These are phyloP conservation scores for Elsinoe ampelina DNA, from an alignment of 2,329 filamentous ascomycete species.

Conservation along the genomic window DNA sequence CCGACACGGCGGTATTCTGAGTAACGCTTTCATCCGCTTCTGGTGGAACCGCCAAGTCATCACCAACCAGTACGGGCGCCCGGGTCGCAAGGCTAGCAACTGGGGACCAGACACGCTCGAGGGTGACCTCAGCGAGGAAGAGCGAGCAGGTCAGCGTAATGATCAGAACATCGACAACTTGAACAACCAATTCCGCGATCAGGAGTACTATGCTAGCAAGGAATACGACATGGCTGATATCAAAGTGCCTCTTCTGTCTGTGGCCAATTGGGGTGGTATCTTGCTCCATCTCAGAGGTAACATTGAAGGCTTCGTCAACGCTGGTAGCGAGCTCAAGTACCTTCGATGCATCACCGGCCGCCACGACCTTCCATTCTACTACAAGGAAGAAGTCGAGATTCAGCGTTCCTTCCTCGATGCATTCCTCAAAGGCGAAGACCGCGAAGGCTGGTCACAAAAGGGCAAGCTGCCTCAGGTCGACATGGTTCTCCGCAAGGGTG, in stretches of 20 bases:
- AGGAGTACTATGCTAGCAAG: slow-evolving; percentile 53
- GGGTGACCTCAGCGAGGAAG: slow-evolving; percentile 46
- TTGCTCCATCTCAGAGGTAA: slow-evolving; percentile 59
- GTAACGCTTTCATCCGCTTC: slow-evolving; percentile 42
- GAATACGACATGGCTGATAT: slow-evolving; percentile 57
- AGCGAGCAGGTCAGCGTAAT: slow-evolving; percentile 38
- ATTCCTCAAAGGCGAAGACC: slow-evolving; percentile 58
- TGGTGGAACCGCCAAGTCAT: slow-evolving; percentile 62
- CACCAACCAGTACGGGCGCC: slow-evolving; percentile 56
- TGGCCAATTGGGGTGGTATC: slow-evolving; percentile 64
- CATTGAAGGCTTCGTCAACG: slow-evolving; percentile 52
- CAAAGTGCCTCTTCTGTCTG: slow-evolving; percentile 54
- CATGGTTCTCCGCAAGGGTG: slow-evolving; percentile 52
- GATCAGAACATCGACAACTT: slow-evolving; percentile 33
- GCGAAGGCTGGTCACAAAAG: slow-evolving; percentile 45
- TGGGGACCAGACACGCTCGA: slow-evolving; percentile 49
- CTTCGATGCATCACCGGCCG: slow-evolving; percentile 58
- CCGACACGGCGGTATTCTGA: slow-evolving; percentile 32
- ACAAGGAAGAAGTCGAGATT: slow-evolving; percentile 55
- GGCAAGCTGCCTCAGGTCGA: slow-evolving; percentile 52
- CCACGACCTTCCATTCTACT: slow-evolving; percentile 64
- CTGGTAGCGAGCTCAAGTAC: slow-evolving; percentile 57
- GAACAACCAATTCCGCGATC: slow-evolving; percentile 47
- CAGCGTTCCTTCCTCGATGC: slow-evolving; percentile 59
- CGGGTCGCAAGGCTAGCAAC: slow-evolving; percentile 36